phyloP scores from a whole-genome alignment of 176 grass and related monocot species.

The Oryza coarctata region DNA sequence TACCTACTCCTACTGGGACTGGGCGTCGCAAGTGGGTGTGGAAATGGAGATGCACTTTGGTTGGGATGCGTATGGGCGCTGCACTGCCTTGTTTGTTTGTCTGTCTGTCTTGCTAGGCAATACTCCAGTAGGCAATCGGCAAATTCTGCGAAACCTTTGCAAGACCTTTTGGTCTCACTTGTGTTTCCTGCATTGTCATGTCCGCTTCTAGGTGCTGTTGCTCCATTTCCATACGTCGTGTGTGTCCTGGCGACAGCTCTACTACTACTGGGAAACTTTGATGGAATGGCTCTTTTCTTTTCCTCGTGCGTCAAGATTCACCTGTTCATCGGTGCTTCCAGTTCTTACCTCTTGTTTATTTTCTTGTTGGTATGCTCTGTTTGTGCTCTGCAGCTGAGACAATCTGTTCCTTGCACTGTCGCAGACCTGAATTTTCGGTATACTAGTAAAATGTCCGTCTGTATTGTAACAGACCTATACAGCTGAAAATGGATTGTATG shows the following conservation, averaged over 20 bases:
- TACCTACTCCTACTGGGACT: not conserved
- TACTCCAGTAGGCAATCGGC: not conserved
- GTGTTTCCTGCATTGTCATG: conserved; percentile 27
- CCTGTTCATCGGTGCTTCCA: not conserved
- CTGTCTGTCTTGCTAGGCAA: not conserved
- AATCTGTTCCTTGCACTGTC: not conserved
- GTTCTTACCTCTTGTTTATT: too few relatives aligned
- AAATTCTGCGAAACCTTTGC: not conserved
- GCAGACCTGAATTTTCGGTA: not conserved
- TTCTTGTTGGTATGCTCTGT: not conserved
- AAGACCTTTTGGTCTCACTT: conserved; percentile 13
- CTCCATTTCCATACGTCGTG: not conserved
- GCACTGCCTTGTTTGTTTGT: not conserved
- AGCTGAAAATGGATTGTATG: too few relatives aligned
- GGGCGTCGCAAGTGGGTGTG: not conserved
- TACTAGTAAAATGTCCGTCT: too few relatives aligned
- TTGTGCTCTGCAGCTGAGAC: not conserved
- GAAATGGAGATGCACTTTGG: conserved; percentile 20
- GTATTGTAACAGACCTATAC: too few relatives aligned
- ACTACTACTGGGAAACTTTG: not conserved
- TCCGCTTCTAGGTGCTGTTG: not conserved
- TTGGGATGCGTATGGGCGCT: conserved; percentile 12
- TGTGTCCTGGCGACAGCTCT: not conserved
- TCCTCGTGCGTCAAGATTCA: not conserved
- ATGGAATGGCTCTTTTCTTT: not conserved